Evolutionary conservation across 1,139 yeast species (phyloP).

Genomic region (Meyerozyma smithsonii): DNA sequence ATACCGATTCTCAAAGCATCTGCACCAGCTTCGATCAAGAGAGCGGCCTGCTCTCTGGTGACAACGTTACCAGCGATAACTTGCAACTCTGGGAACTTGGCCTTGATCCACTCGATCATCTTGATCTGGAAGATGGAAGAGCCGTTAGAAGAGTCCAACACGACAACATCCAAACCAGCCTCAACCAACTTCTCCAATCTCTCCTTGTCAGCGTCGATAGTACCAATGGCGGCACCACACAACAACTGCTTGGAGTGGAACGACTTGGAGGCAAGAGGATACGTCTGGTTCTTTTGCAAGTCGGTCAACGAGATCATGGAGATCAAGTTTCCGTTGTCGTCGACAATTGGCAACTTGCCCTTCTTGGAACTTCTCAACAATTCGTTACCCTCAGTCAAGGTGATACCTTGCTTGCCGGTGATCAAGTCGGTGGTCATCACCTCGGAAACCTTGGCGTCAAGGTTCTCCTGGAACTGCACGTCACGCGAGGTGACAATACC

Average conservation of each 20-base stretch:
- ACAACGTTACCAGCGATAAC: constrained; percentile 98
- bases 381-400: constrained; percentile 81
- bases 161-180: constrained; percentile 96
- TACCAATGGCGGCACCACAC: constrained; percentile 99
- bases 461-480: constrained; percentile 87
- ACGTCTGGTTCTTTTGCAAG: constrained; percentile 90
- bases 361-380: constrained; percentile 89
- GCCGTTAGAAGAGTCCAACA: constrained; percentile 96
- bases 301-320: constrained; percentile 93
- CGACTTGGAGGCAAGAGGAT: constrained; percentile 93
- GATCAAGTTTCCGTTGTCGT: constrained; percentile 67
- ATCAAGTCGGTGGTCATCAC: constrained; percentile 89
- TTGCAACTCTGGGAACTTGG: constrained; percentile 71
- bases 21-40: constrained; percentile 91
- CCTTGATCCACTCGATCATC: constrained; percentile 89
- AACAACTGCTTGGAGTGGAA: constrained; percentile 89
- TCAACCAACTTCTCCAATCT: constrained; percentile 82
- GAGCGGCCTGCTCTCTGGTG: constrained; percentile 98
- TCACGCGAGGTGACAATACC: constrained; percentile 98
- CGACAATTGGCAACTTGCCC: constrained; percentile 96
- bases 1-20: constrained; percentile 98
- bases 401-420: constrained; percentile 79
- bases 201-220: constrained; percentile 80
- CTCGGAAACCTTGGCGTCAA: constrained; percentile 55
- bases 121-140: constrained; percentile 91